Conservation (phyloP, 768 basidiomycete genomes). For the Tephrocybe sp. region DNA sequence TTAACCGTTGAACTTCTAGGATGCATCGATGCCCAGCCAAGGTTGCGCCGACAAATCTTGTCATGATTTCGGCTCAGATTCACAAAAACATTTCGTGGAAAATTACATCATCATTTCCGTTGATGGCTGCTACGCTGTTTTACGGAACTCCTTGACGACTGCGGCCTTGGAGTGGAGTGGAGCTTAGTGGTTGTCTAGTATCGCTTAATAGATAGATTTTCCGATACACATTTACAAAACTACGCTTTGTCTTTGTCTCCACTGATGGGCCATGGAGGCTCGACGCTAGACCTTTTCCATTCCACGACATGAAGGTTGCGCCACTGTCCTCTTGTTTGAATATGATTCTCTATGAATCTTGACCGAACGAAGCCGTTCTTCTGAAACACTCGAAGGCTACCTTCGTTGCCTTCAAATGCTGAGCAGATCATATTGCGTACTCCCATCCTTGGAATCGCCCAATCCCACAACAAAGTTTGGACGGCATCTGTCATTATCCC, state of each 20-base stretch:
- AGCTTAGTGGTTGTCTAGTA: too few species aligned
- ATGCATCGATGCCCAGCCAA: too few species aligned
- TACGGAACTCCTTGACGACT: too few species aligned
- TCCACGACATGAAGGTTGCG: constrained; percentile 36
- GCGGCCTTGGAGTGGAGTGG: too few species aligned
- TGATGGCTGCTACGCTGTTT: too few species aligned
- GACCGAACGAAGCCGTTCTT: constrained; percentile 59
- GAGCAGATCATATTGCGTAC: constrained; percentile 43
- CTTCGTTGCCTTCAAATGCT: constrained; percentile 54
- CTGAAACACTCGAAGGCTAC: constrained; percentile 63
- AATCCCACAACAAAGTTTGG: constrained; percentile 48
- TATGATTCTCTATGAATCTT: constrained; percentile 37
- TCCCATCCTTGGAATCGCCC: constrained; percentile 69
- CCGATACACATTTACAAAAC: too few species aligned
- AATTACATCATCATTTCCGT: too few species aligned
- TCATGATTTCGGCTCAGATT: neutral
- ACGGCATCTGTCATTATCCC: constrained; percentile 78
- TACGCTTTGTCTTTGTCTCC: too few species aligned
- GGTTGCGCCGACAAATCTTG: constrained; percentile 1
- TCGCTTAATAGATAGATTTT: too few species aligned
- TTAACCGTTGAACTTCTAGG: too few species aligned
- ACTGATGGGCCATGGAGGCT: neutral
- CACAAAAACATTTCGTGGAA: too few species aligned
- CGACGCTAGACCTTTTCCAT: constrained; percentile 22
- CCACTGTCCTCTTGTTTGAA: constrained; percentile 35